Percentiles rank a stretch among this genome's conserved stretches.
Evolutionary conservation across 2,329 filamentous ascomycete species (phyloP).

Genomic region (Rhexocercosporidium sp.): DNA sequence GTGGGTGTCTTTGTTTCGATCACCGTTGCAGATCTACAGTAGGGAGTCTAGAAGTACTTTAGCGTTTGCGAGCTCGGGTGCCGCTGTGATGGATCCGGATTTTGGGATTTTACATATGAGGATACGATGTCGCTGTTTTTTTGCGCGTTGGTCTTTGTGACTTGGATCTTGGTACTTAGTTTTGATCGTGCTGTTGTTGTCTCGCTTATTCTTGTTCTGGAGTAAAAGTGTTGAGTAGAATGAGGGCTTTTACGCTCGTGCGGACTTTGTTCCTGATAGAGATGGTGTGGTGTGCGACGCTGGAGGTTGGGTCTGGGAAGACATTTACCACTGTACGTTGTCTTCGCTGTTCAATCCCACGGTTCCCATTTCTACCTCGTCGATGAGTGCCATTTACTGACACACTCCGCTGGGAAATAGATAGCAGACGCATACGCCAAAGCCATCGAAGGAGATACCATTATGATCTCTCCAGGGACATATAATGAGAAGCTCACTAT

Average conservation of each 20-base stretch:
- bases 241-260: neutral
- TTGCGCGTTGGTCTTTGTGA: neutral
- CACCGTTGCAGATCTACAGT: too few relatives aligned
- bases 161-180: neutral
- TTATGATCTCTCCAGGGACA: constrained; percentile 60
- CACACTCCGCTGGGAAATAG: neutral
- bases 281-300: constrained; percentile 9
- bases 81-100: too few relatives aligned
- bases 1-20: neutral
- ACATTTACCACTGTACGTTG: constrained; percentile 23
- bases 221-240: neutral
- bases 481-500: constrained; percentile 60
- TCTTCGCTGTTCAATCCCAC: neutral
- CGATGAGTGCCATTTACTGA: neutral
- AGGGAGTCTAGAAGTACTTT: neutral
- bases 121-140: neutral
- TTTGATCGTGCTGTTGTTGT: neutral
- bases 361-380: neutral
- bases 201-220: neutral
- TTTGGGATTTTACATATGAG: neutral
- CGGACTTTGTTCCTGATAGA: neutral
- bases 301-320: constrained; percentile 28
- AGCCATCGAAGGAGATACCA: constrained; percentile 51
- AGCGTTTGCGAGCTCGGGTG: neutral
- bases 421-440: constrained; percentile 28